These are phyloP conservation scores for Nectriaceae sp. DNA, from an alignment of 2,329 filamentous ascomycete genomes.

Conservation along the genomic window DNA sequence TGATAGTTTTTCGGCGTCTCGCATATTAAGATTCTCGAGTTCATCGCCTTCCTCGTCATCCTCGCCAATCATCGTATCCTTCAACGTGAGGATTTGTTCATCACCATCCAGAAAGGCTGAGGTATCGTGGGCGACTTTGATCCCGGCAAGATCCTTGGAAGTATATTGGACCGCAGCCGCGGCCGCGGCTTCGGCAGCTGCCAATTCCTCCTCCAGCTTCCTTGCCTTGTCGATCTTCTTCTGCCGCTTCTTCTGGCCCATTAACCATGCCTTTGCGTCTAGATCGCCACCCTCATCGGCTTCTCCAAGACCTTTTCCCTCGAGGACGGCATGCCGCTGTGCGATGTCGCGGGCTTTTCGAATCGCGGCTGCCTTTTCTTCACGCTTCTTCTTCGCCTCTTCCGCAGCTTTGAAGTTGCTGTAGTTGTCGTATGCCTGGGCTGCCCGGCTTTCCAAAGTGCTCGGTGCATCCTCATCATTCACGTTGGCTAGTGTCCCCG, in stretches of 20 bases:
- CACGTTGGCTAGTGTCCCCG: constrained; percentile 54
- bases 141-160: constrained; percentile 80
- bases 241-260: constrained; percentile 88
- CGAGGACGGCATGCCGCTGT: constrained; percentile 72
- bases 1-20: constrained; percentile 70
- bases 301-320: constrained; percentile 85
- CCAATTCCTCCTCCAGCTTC: constrained; percentile 73
- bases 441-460: constrained; percentile 81
- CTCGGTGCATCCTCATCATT: constrained; percentile 67
- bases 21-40: constrained; percentile 74
- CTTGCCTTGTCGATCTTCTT: constrained; percentile 84
- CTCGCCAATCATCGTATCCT: constrained; percentile 83
- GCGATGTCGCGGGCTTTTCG: constrained; percentile 86
- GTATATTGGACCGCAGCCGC: constrained; percentile 72
- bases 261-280: constrained; percentile 85
- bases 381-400: constrained; percentile 73
- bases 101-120: constrained; percentile 78
- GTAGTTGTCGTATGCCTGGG: constrained; percentile 73
- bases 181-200: constrained; percentile 69
- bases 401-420: constrained; percentile 68
- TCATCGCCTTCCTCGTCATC: constrained; percentile 89
- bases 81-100: constrained; percentile 92
- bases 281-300: constrained; percentile 63
- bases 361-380: constrained; percentile 78
- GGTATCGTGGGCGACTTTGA: constrained; percentile 89